phyloP scores from a whole-genome alignment of 108 stramenopile genomes.

The Fragilaria radians region DNA sequence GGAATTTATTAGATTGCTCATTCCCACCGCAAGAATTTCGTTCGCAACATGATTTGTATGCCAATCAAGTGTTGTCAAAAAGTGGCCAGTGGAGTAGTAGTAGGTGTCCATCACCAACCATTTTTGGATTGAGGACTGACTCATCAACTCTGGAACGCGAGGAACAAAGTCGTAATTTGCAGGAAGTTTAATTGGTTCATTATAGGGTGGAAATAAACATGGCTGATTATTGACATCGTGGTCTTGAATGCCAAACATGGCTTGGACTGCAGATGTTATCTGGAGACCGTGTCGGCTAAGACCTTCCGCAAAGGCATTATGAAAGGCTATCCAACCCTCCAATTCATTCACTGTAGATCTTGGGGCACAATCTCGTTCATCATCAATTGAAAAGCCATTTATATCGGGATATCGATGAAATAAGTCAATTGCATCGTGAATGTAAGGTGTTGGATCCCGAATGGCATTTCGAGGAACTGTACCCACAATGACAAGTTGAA shows the following conservation, averaged over 20 bases:
- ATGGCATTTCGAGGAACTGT: slow-evolving; percentile 2
- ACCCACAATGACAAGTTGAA: slow-evolving; percentile 1
- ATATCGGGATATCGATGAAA: not conserved
- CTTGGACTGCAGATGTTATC: slow-evolving; percentile 10
- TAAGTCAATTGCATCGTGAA: too few species aligned
- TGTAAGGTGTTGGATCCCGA: too few species aligned
- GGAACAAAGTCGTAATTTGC: slow-evolving; percentile 1
- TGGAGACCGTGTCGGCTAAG: not conserved
- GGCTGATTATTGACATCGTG: too few species aligned
- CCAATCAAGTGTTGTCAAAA: slow-evolving; percentile 7
- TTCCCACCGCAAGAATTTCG: not conserved
- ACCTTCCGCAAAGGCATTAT: not conserved
- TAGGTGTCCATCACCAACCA: slow-evolving; percentile 15
- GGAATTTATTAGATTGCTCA: too few species aligned
- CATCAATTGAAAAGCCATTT: slow-evolving; percentile 2
- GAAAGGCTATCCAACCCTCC: slow-evolving; percentile 2
- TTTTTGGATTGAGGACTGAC: not conserved
- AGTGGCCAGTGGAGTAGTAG: slow-evolving; percentile 11
- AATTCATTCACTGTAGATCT: slow-evolving; percentile 9
- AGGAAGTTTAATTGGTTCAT: too few species aligned
- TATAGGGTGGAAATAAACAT: slow-evolving; percentile 7
- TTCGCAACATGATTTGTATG: slow-evolving; percentile 3
- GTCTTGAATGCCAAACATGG: slow-evolving; percentile 13
- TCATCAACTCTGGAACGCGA: not conserved
- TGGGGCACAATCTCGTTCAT: slow-evolving; percentile 11